These are phyloP conservation scores for Eucalyptus camaldulensis DNA, from an alignment of 345 rosid genomes.

Conservation along the genomic window DNA sequence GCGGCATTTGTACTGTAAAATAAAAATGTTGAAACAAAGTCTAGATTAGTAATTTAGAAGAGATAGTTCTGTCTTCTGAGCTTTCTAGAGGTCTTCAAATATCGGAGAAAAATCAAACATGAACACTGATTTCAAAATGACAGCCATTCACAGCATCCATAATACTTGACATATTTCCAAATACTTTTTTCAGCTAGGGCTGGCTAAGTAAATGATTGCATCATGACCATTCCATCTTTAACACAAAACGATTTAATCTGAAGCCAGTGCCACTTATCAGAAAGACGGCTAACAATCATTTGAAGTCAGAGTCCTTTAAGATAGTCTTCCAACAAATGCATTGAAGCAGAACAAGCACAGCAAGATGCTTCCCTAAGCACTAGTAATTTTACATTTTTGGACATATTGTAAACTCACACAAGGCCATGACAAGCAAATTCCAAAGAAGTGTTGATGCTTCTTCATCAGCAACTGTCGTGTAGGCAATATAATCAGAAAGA, in stretches of 20 bases:
- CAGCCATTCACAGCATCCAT: background rate
- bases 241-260: background rate
- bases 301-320: background rate
- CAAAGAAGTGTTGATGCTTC: background rate
- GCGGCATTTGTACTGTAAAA: slow-evolving; percentile 81
- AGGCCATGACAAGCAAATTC: background rate
- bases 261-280: background rate
- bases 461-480: background rate
- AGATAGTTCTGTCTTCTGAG: background rate
- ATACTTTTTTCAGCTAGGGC: background rate
- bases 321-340: background rate
- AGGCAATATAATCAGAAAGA: background rate
- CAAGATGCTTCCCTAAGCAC: background rate
- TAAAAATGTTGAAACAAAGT: background rate
- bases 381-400: background rate
- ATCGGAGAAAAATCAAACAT: background rate
- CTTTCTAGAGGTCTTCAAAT: background rate
- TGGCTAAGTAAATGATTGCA: background rate
- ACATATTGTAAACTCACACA: background rate
- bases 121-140: background rate
- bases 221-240: background rate
- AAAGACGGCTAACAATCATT: background rate
- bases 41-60: background rate
- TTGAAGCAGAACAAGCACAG: background rate
- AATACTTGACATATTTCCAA: background rate